Conservation (phyloP, 2,329 filamentous ascomycete species). For the Penicillium corylophilum region DNA sequence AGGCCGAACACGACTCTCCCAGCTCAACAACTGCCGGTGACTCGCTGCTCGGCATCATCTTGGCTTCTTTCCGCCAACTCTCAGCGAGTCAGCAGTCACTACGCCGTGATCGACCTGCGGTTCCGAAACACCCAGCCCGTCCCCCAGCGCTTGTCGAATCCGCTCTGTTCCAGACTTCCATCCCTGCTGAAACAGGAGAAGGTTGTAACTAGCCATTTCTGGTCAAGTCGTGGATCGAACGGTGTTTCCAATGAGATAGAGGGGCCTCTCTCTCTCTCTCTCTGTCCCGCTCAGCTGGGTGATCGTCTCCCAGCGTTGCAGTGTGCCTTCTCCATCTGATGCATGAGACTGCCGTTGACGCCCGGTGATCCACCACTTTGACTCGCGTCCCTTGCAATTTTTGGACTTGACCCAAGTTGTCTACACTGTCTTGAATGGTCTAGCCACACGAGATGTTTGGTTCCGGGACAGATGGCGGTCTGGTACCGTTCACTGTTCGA, state of each 20-base stretch:
- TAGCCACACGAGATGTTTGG: neutral
- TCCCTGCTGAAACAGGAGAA: neutral
- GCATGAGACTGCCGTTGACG: neutral
- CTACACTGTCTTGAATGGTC: neutral
- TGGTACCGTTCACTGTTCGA: neutral
- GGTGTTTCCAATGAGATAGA: neutral
- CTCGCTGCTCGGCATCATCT: neutral
- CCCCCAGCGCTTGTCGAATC: neutral
- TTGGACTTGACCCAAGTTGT: neutral
- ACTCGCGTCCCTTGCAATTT: neutral
- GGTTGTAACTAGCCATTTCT: neutral
- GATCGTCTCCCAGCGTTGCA: neutral
- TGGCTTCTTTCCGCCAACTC: neutral
- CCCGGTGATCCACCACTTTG: conserved; percentile 6
- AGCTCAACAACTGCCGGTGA: neutral
- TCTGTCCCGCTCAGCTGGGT: neutral
- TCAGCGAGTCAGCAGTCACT: conserved; percentile 14
- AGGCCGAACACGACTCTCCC: neutral
- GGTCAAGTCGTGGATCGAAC: neutral
- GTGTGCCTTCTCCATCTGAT: conserved; percentile 2
- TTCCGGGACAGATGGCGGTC: conserved; percentile 1
- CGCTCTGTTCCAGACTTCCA: neutral
- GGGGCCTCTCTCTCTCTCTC: neutral
- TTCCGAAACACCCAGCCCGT: conserved; percentile 18
- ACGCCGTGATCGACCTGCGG: conserved; percentile 5